Conservation (phyloP, 352 stramenopile genomes). For the Phytophthora brassicae region DNA sequence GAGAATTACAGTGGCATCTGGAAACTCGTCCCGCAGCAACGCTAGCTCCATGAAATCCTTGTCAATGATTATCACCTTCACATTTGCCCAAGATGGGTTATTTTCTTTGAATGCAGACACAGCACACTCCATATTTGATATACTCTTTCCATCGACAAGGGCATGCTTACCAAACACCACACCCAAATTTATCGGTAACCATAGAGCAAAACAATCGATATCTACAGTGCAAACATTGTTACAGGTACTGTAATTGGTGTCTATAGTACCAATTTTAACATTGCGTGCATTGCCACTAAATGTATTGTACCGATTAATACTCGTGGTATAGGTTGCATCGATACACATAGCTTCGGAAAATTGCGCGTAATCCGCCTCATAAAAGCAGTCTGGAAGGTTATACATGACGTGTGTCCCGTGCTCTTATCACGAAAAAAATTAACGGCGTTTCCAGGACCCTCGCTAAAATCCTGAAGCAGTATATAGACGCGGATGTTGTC, state of each 20-base stretch:
- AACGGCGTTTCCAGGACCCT: conserved; percentile 11
- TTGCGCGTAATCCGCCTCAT: conserved; percentile 5
- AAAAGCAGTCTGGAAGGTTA: conserved; percentile 10
- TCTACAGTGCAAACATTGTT: neutral
- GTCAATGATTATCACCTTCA: conserved; percentile 1
- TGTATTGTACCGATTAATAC: conserved; percentile 6
- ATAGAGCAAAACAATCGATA: neutral
- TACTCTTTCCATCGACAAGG: neutral
- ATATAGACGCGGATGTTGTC: neutral
- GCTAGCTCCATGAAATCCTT: neutral
- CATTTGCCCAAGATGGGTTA: neutral
- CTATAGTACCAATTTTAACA: neutral
- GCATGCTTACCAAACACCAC: neutral
- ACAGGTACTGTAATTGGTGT: conserved; percentile 8
- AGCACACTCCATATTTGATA: neutral
- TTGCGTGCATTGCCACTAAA: neutral
- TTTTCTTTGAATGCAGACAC: neutral
- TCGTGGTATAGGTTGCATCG: conserved; percentile 12
- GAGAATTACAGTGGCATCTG: neutral
- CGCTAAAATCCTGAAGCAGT: neutral
- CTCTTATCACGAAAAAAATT: conserved; percentile 4
- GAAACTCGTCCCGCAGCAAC: neutral
- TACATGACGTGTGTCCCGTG: neutral
- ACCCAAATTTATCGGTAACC: neutral
- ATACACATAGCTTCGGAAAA: conserved; percentile 13